phyloP scores from a whole-genome alignment of 192 early-diverging fungal genomes.

The Coemansia sp. region DNA sequence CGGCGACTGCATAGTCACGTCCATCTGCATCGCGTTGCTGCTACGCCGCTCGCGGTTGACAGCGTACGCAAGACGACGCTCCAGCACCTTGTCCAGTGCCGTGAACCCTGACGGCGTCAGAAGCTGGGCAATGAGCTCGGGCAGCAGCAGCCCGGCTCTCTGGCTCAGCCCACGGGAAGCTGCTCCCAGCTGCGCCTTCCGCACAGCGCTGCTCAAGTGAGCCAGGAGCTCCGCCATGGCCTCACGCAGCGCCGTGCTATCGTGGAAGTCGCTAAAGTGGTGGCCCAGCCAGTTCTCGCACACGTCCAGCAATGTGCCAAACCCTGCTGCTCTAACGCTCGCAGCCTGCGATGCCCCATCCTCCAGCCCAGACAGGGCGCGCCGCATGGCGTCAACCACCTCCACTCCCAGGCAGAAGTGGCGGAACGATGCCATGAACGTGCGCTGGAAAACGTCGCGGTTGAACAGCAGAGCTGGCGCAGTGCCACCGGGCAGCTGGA shows the following conservation, averaged over 20 bases:
- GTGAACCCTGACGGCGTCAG: constrained; percentile 36
- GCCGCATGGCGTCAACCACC: constrained; percentile 37
- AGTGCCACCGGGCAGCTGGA: constrained; percentile 32
- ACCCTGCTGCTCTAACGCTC: not conserved
- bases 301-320: constrained; percentile 54
- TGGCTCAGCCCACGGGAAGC: constrained; percentile 8
- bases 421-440: constrained; percentile 67
- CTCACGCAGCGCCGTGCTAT: constrained; percentile 57
- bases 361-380: constrained; percentile 12
- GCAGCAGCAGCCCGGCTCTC: constrained; percentile 17
- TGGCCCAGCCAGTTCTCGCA: constrained; percentile 63
- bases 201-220: constrained; percentile 7
- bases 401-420: constrained; percentile 58
- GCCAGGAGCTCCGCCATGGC: constrained; percentile 48
- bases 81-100: constrained; percentile 29
- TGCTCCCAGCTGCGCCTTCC: not conserved
- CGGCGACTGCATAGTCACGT: constrained; percentile 20
- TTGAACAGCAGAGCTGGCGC: constrained; percentile 39
- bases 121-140: constrained; percentile 31
- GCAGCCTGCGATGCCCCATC: constrained; percentile 33
- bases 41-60: constrained; percentile 32
- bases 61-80: constrained; percentile 32
- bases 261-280: constrained; percentile 64
- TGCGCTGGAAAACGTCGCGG: constrained; percentile 53
- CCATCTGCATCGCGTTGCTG: constrained; percentile 22